These are phyloP conservation scores for Xerocomellus intermedius DNA, from an alignment of 768 basidiomycete genomes.

Conservation along the genomic window DNA sequence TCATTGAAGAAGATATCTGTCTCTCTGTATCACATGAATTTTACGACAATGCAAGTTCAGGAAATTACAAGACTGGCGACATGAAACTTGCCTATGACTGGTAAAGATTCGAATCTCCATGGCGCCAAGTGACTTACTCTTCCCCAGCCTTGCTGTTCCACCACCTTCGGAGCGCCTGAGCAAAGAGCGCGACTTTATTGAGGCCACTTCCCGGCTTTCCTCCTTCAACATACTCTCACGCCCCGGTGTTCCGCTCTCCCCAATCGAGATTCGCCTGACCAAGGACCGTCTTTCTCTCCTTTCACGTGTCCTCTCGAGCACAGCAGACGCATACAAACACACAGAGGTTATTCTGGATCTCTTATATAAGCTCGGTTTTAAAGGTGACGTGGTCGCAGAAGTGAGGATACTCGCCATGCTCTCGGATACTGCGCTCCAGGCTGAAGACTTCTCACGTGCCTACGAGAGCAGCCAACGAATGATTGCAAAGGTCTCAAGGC, in stretches of 20 bases:
- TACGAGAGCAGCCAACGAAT: constrained; percentile 71
- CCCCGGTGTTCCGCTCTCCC: constrained; percentile 75
- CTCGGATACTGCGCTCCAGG: constrained; percentile 79
- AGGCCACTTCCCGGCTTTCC: constrained; percentile 93
- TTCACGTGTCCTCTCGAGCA: constrained; percentile 80
- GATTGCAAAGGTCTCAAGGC: constrained; percentile 56
- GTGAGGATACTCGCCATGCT: constrained; percentile 89
- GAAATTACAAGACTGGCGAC: constrained; percentile 89
- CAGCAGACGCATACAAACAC: constrained; percentile 86
- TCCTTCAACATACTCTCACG: constrained; percentile 84
- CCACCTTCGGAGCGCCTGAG: constrained; percentile 56
- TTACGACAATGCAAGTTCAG: constrained; percentile 91
- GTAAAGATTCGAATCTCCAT: constrained; percentile 39
- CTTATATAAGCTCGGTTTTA: constrained; percentile 81
- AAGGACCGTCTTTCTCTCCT: constrained; percentile 88
- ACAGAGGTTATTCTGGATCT: constrained; percentile 90
- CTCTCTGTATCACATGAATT: constrained; percentile 81
- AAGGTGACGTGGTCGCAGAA: constrained; percentile 68
- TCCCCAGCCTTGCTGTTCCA: constrained; percentile 71
- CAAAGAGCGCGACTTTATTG: constrained; percentile 88
- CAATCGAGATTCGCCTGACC: constrained; percentile 90
- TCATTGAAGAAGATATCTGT: constrained; percentile 72
- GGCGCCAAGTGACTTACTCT: constrained; percentile 3
- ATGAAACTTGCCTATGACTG: constrained; percentile 98
- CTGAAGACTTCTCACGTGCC: constrained; percentile 75